phyloP scores from a whole-genome alignment of 1,139 yeast genomes.

The Blastobotrys capitulatus region DNA sequence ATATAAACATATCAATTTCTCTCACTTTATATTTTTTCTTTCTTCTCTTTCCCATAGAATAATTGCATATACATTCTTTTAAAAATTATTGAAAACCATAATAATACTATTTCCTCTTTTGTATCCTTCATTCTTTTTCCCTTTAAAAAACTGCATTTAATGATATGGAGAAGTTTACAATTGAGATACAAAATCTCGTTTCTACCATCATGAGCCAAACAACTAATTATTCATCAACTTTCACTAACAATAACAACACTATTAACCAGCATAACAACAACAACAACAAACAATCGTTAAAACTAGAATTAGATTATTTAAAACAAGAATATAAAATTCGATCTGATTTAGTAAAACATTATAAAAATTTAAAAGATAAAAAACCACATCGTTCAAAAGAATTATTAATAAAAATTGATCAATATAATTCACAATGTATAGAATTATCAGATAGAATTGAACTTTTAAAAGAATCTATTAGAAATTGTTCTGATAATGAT shows the following conservation, averaged over 20 bases:
- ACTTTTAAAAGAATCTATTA: not conserved
- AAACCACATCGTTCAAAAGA: not conserved
- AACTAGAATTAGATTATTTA: constrained; percentile 2
- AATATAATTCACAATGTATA: not conserved
- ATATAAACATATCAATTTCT: no score
- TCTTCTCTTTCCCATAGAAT: no score
- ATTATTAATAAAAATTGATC: not conserved
- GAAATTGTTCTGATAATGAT: not conserved
- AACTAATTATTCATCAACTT: not conserved
- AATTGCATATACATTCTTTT: no score
- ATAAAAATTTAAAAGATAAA: not conserved
- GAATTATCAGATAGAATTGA: not conserved
- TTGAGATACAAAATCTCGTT: not conserved
- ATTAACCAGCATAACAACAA: no score
- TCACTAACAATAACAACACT: no score
- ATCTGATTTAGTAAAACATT: constrained; percentile 1
- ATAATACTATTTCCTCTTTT: no score
- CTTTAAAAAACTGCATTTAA: no score
- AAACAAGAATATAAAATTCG: constrained; percentile 1
- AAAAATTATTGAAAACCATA: no score
- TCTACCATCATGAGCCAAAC: not conserved
- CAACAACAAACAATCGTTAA: not conserved
- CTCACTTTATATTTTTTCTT: no score
- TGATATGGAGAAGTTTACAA: not conserved
- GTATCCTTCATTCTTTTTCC: no score